Percentiles rank a stretch among this genome's conserved stretches.
phyloP scores from a whole-genome alignment of 441 rosid species.

The Croton laevigatus region DNA sequence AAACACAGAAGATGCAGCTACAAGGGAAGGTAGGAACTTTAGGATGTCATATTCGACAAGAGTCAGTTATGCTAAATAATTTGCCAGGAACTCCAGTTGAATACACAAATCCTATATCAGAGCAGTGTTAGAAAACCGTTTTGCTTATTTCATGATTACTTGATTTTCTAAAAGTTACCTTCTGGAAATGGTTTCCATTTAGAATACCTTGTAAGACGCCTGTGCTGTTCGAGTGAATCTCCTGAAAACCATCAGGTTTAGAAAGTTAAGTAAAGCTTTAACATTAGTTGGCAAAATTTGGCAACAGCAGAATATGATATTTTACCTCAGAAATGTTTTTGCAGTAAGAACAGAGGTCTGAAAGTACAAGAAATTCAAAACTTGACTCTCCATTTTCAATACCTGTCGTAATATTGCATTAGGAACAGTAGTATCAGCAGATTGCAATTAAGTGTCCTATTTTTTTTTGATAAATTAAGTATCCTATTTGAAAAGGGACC shows the following conservation, averaged over 20 bases:
- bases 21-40: conserved; percentile 61
- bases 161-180: background rate
- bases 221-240: conserved; percentile 78
- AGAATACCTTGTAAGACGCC: conserved; percentile 53
- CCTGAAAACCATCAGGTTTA: conserved; percentile 41
- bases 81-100: conserved; percentile 69
- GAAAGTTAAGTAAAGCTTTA: conserved; percentile 6
- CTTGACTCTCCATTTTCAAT: conserved; percentile 63
- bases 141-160: background rate
- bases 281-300: conserved; percentile 5
- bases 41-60: conserved; percentile 70
- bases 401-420: no score
- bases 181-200: conserved; percentile 10
- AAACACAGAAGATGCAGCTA: conserved; percentile 83
- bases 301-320: conserved; percentile 11
- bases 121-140: conserved; percentile 11
- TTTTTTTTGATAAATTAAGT: no score
- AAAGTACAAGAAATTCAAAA: conserved; percentile 61
- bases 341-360: conserved; percentile 70
- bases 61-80: conserved; percentile 72
- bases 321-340: conserved; percentile 79
- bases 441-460: background rate
- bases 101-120: conserved; percentile 44
- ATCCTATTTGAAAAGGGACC: no score
- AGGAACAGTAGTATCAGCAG: no score